Conservation (phyloP, 257 asterid genomes). For the Cinchona pubescens region DNA sequence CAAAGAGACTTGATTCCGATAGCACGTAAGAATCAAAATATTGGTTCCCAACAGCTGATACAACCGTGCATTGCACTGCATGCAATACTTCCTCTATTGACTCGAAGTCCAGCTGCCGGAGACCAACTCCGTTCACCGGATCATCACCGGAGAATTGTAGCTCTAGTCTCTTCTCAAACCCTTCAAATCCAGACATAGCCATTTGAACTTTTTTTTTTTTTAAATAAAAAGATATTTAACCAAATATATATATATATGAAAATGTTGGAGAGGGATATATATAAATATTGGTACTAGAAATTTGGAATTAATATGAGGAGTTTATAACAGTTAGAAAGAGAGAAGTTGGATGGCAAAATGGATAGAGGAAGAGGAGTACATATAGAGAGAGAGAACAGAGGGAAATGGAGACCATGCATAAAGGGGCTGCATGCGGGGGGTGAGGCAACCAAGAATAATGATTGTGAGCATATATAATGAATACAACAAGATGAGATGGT, state of each 20-base stretch:
- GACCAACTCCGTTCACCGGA: constrained; percentile 50
- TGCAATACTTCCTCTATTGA: constrained; percentile 60
- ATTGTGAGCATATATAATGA: constrained; percentile 88
- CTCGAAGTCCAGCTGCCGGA: constrained; percentile 58
- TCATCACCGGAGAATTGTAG: constrained; percentile 74
- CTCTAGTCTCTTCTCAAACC: constrained; percentile 89
- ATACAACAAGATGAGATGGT: constrained; percentile 81
- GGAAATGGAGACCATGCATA: not conserved
- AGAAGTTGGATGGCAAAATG: constrained; percentile 37
- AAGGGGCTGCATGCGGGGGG: constrained; percentile 61
- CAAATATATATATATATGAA: not conserved
- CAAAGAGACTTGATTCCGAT: constrained; percentile 81
- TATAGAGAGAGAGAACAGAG: constrained; percentile 24
- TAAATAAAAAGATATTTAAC: not conserved
- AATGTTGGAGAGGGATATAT: too few species aligned
- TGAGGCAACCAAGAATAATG: constrained; percentile 69
- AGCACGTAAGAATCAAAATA: constrained; percentile 77
- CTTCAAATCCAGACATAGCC: constrained; percentile 97
- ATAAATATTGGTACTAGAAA: not conserved
- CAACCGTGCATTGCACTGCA: constrained; percentile 92
- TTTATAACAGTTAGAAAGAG: not conserved
- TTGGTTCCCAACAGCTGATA: constrained; percentile 76
- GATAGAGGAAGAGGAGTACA: constrained; percentile 59
- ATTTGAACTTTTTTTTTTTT: too few species aligned
- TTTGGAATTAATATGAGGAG: not conserved